These are phyloP conservation scores for Coemansia sp. DNA, from an alignment of 192 early-diverging fungal species.

Conservation along the genomic window DNA sequence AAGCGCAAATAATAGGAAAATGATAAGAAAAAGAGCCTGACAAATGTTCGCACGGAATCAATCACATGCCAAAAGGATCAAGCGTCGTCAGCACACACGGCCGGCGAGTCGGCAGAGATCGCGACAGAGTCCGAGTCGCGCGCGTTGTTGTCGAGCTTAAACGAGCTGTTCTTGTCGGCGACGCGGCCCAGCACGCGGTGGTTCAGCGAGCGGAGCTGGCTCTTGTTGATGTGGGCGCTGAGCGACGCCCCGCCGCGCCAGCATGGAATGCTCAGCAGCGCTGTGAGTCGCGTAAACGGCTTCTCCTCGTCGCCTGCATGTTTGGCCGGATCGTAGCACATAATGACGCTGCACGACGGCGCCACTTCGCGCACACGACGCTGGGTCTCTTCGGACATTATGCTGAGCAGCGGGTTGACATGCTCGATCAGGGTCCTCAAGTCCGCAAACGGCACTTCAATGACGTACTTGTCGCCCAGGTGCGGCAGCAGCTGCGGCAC, in stretches of 20 bases:
- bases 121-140: slow-evolving; percentile 5
- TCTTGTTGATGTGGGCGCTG: slow-evolving; percentile 72
- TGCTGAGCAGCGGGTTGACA: slow-evolving; percentile 55
- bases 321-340: slow-evolving; percentile 52
- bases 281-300: slow-evolving; percentile 44
- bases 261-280: slow-evolving; percentile 61
- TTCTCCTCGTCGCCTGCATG: slow-evolving; percentile 23
- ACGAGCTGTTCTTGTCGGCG: slow-evolving; percentile 20
- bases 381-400: slow-evolving; percentile 52
- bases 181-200: slow-evolving; percentile 50
- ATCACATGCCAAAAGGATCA: slow-evolving; percentile 3
- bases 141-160: slow-evolving; percentile 42
- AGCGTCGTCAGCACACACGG: neutral
- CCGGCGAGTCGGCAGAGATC: neutral
- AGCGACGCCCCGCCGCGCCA: slow-evolving; percentile 74
- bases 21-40: neutral
- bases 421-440: slow-evolving; percentile 54
- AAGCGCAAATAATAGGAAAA: neutral
- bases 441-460: slow-evolving; percentile 54
- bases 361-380: slow-evolving; percentile 30
- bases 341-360: slow-evolving; percentile 61
- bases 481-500: slow-evolving; percentile 60
- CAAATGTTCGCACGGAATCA: neutral
- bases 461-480: slow-evolving; percentile 49
- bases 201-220: slow-evolving; percentile 63